Evolutionary conservation across 2,329 filamentous ascomycete genomes (phyloP).

Genomic region (Xylariaceae sp.): DNA sequence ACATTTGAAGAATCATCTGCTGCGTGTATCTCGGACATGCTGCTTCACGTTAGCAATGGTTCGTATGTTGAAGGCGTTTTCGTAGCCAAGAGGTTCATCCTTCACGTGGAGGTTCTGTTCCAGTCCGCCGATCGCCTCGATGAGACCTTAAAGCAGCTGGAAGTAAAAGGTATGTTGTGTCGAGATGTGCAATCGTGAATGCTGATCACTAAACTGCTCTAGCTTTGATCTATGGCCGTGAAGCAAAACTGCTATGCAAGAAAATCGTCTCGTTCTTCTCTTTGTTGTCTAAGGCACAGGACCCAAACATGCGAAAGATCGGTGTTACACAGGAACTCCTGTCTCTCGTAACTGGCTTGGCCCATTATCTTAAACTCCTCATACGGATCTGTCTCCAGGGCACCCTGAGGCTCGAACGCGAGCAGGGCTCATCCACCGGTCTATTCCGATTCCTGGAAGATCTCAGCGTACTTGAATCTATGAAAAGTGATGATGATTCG

Average conservation of each 20-base stretch:
- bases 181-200: neutral
- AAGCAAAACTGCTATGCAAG: conserved; percentile 99
- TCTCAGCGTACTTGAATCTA: conserved; percentile 73
- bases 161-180: conserved; percentile 63
- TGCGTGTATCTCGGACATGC: conserved; percentile 98
- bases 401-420: conserved; percentile 82
- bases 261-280: conserved; percentile 99
- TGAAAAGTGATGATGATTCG: conserved; percentile 65
- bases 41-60: conserved; percentile 95
- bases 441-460: conserved; percentile 79
- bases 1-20: conserved; percentile 97
- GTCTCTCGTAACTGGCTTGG: conserved; percentile 91
- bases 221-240: conserved; percentile 86
- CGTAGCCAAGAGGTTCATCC: conserved; percentile 92
- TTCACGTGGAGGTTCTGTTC: conserved; percentile 91
- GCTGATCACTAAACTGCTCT: conserved; percentile 24
- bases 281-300: conserved; percentile 87
- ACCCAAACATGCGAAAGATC: conserved; percentile 80
- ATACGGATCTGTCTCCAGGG: conserved; percentile 96
- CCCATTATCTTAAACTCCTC: conserved; percentile 94
- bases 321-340: conserved; percentile 97
- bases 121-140: conserved; percentile 82
- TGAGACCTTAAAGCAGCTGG: conserved; percentile 59
- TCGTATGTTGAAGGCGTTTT: conserved; percentile 93
- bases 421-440: conserved; percentile 67